Evolutionary conservation across 805 yeast species (phyloP).

Genomic region (Kluyveromyces siamensis): DNA sequence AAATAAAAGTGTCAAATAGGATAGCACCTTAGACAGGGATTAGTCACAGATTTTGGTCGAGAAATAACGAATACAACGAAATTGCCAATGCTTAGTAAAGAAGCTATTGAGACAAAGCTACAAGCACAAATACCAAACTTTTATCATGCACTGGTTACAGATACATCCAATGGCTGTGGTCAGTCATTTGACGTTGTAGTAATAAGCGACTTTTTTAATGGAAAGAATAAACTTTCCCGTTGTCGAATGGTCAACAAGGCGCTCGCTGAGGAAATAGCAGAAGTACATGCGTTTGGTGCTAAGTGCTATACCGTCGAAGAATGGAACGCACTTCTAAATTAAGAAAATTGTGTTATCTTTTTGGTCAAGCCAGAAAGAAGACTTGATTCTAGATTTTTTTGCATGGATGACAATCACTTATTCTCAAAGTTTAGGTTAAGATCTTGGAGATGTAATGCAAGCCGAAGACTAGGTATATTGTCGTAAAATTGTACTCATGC

Average conservation of each 20-base stretch:
- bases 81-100: conserved; percentile 13
- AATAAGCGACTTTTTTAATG: conserved; percentile 60
- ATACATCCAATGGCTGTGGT: conserved; percentile 84
- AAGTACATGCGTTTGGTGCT: conserved; percentile 93
- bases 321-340: conserved; percentile 43
- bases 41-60: background rate
- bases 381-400: too few species aligned
- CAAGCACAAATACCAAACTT: conserved; percentile 18
- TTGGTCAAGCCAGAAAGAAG: background rate
- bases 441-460: too few species aligned
- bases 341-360: background rate
- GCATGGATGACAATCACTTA: too few species aligned
- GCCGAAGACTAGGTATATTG: too few species aligned
- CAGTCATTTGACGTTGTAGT: conserved; percentile 93
- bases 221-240: conserved; percentile 77
- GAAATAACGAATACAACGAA: background rate
- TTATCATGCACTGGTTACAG: conserved; percentile 28
- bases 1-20: background rate
- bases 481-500: background rate
- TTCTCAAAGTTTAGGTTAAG: too few species aligned
- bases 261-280: conserved; percentile 73
- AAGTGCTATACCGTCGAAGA: conserved; percentile 84
- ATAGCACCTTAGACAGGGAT: background rate
- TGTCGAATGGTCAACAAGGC: conserved; percentile 78
- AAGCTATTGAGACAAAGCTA: conserved; percentile 19